Evolutionary conservation across 164 flowering plant genomes (phyloP), one percentile per base, ranked within the genome.

Genomic region (Nelumbo lutea): DNA sequence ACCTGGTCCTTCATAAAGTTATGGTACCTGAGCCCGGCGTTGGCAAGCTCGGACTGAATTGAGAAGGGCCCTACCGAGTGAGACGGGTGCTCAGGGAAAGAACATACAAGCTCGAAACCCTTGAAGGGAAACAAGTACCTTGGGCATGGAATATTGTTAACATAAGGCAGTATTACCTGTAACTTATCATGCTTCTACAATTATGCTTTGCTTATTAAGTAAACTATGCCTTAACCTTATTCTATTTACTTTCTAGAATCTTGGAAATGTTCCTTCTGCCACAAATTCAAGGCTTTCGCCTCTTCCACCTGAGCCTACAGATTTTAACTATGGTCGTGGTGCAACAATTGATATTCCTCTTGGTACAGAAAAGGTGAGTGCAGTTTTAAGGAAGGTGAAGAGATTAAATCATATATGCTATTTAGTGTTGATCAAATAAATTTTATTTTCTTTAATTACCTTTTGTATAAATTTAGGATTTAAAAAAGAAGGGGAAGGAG

Each of bases 231-330:
- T 2, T 42, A n/a, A 4, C 48, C 10, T 65, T 50, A 14, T 56
- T 51, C 51, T 13, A 47, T 14, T 51, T 46, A 55, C 47, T 65
- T 69, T 75, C 15, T 77, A 89, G 98, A 82, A 83, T 73, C 81
- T 83, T 64, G 86, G 88, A 55, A 82, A 83, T 71, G 89, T 77
- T 68, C 86, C 92, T 51, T 68, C 89, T 67, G 88, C 88, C 9
- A 41, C 83, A 69, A 88, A 85, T 73, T 84, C 95, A 43, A 87
- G 96, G 82, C 91, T 90, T 75, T 85, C 97, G 53, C 97, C 98
- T 14, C 93, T 95, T 79, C 96, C 96, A 66, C 96, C 88, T 57
- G 98, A 95, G 74, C 98, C 90, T 75, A 90, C 85, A 57, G 97
- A 79, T 73, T 90, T 85, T 77, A 78, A 66, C 73, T 91, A 88